phyloP scores from a whole-genome alignment of 495 filamentous ascomycete species.

The Corynascus novoguineensis region DNA sequence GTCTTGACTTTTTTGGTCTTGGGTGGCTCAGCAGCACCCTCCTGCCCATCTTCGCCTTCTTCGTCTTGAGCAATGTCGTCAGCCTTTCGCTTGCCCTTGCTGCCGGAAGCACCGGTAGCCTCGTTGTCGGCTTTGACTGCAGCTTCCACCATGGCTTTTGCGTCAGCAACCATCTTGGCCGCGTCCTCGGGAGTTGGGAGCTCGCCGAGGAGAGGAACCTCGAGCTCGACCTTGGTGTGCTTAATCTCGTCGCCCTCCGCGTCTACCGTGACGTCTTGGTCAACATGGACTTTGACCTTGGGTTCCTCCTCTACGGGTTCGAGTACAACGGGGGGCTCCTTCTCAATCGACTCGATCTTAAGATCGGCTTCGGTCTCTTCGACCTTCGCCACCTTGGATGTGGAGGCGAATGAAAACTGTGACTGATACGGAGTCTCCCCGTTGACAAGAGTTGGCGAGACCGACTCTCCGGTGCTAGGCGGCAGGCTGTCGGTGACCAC shows the following conservation, averaged over 20 bases:
- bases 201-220: conserved; percentile 57
- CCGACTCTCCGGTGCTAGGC: conserved; percentile 28
- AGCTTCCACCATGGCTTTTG: conserved; percentile 84
- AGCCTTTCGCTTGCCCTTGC: conserved; percentile 72
- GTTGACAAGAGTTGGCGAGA: conserved; percentile 32
- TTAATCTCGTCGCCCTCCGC: conserved; percentile 59
- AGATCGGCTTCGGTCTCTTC: conserved; percentile 31
- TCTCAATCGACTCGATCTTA: conserved; percentile 39
- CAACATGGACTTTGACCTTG: conserved; percentile 64
- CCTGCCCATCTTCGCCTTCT: conserved; percentile 34
- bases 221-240: conserved; percentile 72
- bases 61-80: conserved; percentile 57
- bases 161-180: conserved; percentile 74
- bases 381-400: conserved; percentile 32
- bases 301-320: conserved; percentile 48
- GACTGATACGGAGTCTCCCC: conserved; percentile 31
- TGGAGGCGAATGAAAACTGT: conserved; percentile 22
- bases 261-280: conserved; percentile 59
- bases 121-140: conserved; percentile 53
- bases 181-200: conserved; percentile 68
- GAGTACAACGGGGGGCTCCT: conserved; percentile 39
- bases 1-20: conserved; percentile 70
- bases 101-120: conserved; percentile 26
- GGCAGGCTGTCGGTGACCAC: conserved; percentile 27
- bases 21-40: conserved; percentile 51